Percentiles rank a stretch among this genome's conserved stretches.
Evolutionary conservation across 495 filamentous ascomycete species (phyloP).

Genomic region (Penicillium psychrofluorescens): DNA sequence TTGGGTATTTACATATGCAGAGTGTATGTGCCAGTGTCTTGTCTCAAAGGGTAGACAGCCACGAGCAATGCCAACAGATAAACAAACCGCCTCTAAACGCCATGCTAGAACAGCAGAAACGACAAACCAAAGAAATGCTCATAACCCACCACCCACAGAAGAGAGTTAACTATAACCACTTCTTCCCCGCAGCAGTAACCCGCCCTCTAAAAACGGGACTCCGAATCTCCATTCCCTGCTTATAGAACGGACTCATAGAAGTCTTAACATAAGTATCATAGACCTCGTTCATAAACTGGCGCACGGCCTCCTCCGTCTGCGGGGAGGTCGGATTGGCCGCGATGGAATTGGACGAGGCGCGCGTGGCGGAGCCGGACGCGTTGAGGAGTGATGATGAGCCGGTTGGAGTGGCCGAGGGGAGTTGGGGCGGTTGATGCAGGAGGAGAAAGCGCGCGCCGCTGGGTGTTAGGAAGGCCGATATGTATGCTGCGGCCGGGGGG

Average conservation of each 20-base stretch:
- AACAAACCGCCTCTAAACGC: slow-evolving; percentile 11
- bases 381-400: slow-evolving; percentile 27
- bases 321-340: slow-evolving; percentile 75
- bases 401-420: slow-evolving; percentile 4
- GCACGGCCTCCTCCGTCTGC: slow-evolving; percentile 88
- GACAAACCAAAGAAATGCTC: slow-evolving; percentile 1
- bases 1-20: too few species aligned
- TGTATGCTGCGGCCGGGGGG: slow-evolving; percentile 67
- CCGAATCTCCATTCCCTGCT: slow-evolving; percentile 69
- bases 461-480: slow-evolving; percentile 83
- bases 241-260: slow-evolving; percentile 95
- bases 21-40: too few species aligned
- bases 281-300: slow-evolving; percentile 87
- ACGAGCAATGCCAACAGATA: not conserved
- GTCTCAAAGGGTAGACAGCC: not conserved
- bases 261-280: slow-evolving; percentile 94
- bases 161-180: slow-evolving; percentile 60
- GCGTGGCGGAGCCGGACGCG: slow-evolving; percentile 23
- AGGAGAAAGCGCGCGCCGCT: slow-evolving; percentile 72
- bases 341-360: slow-evolving; percentile 55
- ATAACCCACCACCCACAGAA: not conserved
- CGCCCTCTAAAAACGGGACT: slow-evolving; percentile 77
- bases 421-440: slow-evolving; percentile 65
- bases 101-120: slow-evolving; percentile 11
- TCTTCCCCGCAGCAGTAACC: slow-evolving; percentile 82